Conservation (phyloP, 345 rosid species). For the Cardamine chenopodiifolia region DNA sequence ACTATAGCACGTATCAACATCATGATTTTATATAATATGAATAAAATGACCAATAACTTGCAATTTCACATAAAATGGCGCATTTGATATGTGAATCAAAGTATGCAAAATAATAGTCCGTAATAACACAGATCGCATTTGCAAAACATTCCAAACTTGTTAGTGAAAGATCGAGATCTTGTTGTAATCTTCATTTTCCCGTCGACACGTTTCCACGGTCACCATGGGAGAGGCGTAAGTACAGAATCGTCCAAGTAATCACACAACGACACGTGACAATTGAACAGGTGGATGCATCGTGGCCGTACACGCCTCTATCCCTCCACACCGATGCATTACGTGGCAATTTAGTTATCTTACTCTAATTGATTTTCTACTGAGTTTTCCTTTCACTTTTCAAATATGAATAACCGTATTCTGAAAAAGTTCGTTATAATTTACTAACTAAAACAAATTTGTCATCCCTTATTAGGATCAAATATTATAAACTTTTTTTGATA, state of each 20-base stretch:
- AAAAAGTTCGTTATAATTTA: too few species aligned
- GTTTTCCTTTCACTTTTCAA: too few species aligned
- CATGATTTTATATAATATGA: constrained; percentile 5
- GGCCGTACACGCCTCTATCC: constrained; percentile 29
- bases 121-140: not conserved
- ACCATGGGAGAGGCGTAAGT: not conserved
- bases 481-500: too few species aligned
- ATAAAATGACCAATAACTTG: constrained; percentile 12
- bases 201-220: constrained; percentile 20
- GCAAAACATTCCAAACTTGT: not conserved
- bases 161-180: constrained; percentile 15
- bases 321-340: not conserved
- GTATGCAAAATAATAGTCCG: not conserved
- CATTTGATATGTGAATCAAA: not conserved
- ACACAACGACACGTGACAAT: constrained; percentile 6
- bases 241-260: constrained; percentile 12
- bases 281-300: constrained; percentile 24
- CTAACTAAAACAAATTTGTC: not conserved
- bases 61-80: not conserved
- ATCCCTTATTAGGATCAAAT: too few species aligned
- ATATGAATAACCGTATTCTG: not conserved
- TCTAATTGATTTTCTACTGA: not conserved
- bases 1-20: constrained; percentile 5
- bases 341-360: not conserved
- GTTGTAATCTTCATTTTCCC: not conserved